These are phyloP conservation scores for Clonostachys chloroleuca DNA, from an alignment of 2,329 filamentous ascomycete species.

Conservation along the genomic window DNA sequence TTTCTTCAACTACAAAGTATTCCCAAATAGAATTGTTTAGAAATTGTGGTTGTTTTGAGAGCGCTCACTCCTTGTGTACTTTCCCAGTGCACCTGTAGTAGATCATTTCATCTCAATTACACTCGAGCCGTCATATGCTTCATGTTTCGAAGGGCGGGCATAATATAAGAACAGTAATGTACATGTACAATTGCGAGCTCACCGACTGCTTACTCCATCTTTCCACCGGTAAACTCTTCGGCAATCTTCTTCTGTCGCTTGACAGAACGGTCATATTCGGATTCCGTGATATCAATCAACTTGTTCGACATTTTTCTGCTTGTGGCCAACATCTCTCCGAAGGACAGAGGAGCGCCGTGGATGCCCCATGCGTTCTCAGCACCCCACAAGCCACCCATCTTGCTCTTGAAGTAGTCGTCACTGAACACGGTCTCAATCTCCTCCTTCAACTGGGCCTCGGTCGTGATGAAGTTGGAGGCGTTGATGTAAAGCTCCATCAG, in stretches of 20 bases:
- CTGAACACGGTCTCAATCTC: constrained; percentile 76
- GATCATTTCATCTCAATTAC: not conserved
- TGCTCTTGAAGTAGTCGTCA: constrained; percentile 45
- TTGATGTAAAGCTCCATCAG: constrained; percentile 89
- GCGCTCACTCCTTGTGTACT: too few relatives aligned
- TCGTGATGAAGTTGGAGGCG: constrained; percentile 81
- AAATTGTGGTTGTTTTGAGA: too few relatives aligned
- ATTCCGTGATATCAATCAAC: constrained; percentile 26
- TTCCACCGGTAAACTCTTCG: constrained; percentile 56
- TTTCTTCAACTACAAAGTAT: too few relatives aligned
- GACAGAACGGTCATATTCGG: constrained; percentile 37
- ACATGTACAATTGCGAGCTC: not conserved
- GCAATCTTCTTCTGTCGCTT: constrained; percentile 50
- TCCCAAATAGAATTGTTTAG: too few relatives aligned
- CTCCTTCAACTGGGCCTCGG: constrained; percentile 69
- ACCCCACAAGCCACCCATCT: constrained; percentile 25
- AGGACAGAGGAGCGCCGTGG: constrained; percentile 36
- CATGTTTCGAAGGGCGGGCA: not conserved
- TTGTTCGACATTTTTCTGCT: constrained; percentile 25
- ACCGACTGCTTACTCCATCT: constrained; percentile 33
- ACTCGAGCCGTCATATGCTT: not conserved
- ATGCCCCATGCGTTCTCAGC: constrained; percentile 50
- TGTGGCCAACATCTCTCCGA: constrained; percentile 36
- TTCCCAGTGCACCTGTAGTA: too few relatives aligned
- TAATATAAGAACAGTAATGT: not conserved